These are phyloP conservation scores for Pochonia chlamydosporia DNA, from an alignment of 2,329 filamentous ascomycete genomes.

Conservation along the genomic window DNA sequence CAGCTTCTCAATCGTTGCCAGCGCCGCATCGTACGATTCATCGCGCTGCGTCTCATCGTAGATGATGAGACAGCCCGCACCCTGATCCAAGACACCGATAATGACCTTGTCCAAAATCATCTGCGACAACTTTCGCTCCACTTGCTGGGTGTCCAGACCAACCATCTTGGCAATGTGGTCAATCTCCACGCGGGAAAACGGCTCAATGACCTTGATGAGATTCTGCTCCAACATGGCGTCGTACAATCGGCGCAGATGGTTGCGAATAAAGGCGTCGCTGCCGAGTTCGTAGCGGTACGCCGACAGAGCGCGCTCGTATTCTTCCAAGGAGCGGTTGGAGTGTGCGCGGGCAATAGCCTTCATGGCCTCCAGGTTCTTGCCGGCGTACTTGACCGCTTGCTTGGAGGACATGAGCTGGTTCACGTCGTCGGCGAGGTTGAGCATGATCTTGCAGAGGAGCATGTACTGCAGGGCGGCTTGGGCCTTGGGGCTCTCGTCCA, in stretches of 20 bases:
- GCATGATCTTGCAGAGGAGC: slow-evolving; percentile 99
- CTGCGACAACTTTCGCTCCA: slow-evolving; percentile 96
- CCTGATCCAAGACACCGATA: slow-evolving; percentile 93
- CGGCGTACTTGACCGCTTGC: slow-evolving; percentile 93
- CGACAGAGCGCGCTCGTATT: slow-evolving; percentile 90
- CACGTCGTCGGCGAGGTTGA: slow-evolving; percentile 94
- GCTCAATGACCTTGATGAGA: slow-evolving; percentile 98
- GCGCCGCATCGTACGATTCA: slow-evolving; percentile 86
- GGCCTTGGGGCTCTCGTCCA: slow-evolving; percentile 84
- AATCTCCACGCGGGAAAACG: slow-evolving; percentile 95
- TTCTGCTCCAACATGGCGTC: slow-evolving; percentile 99
- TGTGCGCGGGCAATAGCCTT: slow-evolving; percentile 96
- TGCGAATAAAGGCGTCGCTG: slow-evolving; percentile 92
- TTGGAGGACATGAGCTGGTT: slow-evolving; percentile 92
- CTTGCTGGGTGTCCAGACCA: slow-evolving; percentile 88
- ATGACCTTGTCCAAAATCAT: slow-evolving; percentile 99
- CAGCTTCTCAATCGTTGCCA: slow-evolving; percentile 94
- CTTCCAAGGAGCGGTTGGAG: slow-evolving; percentile 89
- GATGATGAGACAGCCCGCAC: slow-evolving; percentile 94
- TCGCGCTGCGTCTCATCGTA: slow-evolving; percentile 94
- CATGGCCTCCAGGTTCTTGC: slow-evolving; percentile 96
- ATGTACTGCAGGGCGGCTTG: slow-evolving; percentile 98
- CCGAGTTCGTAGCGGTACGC: slow-evolving; percentile 91
- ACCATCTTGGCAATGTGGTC: slow-evolving; percentile 97
- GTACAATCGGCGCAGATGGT: slow-evolving; percentile 91